Evolutionary conservation across 2,329 filamentous ascomycete genomes (phyloP), one percentile per base, ranked within the genome.

Genomic region (Fusarium sp.): DNA sequence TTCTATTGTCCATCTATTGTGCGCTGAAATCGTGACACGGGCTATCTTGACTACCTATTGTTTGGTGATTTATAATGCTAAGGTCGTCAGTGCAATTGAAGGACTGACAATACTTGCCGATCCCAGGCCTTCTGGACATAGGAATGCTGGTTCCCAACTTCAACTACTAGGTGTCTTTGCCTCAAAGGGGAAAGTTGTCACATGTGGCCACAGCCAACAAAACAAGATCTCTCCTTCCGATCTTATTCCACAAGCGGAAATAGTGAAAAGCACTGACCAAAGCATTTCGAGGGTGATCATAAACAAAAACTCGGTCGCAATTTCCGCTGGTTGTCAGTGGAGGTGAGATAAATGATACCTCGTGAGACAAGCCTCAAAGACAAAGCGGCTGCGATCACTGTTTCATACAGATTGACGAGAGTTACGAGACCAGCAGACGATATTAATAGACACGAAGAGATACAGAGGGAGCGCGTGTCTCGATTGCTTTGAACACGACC

Each of bases 271-370:
- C 62, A 65, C 17, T 20, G 50, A 23, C 32, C 33, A 49, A 64
- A 49, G 38, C 32, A 44, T 40, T 48, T 15, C 40, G 57, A 33
- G 32, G 20, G 35, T 52, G 57, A 53, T 49, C 23, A 53, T 17
- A 32, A 32, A n/a, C 30, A 42, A 57, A 35, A 45, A n/a, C 66
- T 69, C 60, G 41, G 66, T 52, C 27, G 57, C 38, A 70, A 67
- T 70, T 67, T 70, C 67, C 67, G 57, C 40, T 33, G 20, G 58
- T 15, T 38, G 30, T 23, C 6, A 20, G 55, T 7, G 18, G 20
- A 37, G 13, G 26, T 26, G 14, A 38, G 23, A 17, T 15, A 23
- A 27, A 49, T 27, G 15, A n/a, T 38, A 20, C 13, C 18, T 30
- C 30, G 18, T 23, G 33, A 49, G 35, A 33, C 23, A 30, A 14